These are phyloP conservation scores for Ogataea haglerorum DNA, from an alignment of 805 yeast genomes.

Conservation along the genomic window DNA sequence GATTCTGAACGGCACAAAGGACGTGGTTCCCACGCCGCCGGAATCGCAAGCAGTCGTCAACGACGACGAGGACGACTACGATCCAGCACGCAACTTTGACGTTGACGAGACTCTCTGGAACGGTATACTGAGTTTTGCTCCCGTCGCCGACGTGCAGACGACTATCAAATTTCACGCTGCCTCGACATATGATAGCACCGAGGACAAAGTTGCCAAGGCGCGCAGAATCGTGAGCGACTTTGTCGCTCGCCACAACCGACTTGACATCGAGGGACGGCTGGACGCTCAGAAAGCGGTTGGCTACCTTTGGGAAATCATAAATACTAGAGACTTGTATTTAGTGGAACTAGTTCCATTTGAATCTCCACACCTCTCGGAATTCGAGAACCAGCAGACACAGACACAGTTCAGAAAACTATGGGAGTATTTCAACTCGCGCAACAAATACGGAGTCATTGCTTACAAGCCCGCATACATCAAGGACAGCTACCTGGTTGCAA, in stretches of 20 bases:
- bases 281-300: conserved; percentile 50
- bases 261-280: conserved; percentile 62
- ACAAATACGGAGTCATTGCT: conserved; percentile 60
- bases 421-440: conserved; percentile 44
- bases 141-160: conserved; percentile 15
- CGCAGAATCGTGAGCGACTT: conserved; percentile 19
- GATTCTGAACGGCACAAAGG: conserved; percentile 16
- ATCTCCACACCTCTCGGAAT: conserved; percentile 17
- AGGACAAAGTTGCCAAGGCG: conserved; percentile 13
- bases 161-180: conserved; percentile 16
- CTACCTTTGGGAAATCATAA: conserved; percentile 48
- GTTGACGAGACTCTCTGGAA: conserved; percentile 21
- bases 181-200: conserved; percentile 10
- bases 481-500: conserved; percentile 55
- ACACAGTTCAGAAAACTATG: conserved; percentile 33
- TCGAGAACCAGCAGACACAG: conserved; percentile 25
- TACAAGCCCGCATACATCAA: conserved; percentile 49
- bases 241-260: conserved; percentile 14
- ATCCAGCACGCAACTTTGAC: conserved; percentile 24
- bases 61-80: conserved; percentile 17
- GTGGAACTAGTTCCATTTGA: conserved; percentile 38
- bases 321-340: conserved; percentile 51
- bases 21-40: conserved; percentile 15
- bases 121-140: conserved; percentile 22
- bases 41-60: conserved; percentile 12